Evolutionary conservation across 1,284 basidiomycete genomes (phyloP).

Genomic region (Rhodotorula sp.): DNA sequence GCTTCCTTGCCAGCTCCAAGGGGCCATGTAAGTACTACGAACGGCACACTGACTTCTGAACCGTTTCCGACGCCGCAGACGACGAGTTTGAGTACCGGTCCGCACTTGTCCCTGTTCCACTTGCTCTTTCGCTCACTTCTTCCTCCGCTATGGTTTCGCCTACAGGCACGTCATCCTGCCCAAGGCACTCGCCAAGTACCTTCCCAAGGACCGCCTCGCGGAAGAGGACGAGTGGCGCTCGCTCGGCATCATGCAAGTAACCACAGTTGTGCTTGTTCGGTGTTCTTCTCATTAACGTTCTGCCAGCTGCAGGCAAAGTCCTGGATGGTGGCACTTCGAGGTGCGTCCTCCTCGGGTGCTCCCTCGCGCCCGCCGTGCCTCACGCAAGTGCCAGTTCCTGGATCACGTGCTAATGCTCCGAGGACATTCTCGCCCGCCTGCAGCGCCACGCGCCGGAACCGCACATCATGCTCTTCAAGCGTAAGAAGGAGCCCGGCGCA

Average conservation of each 20-base stretch:
- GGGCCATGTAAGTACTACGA: too few species aligned
- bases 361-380: background rate
- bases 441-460: conserved; percentile 40
- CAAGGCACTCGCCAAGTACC: conserved; percentile 45
- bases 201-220: conserved; percentile 39
- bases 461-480: conserved; percentile 45
- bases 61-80: background rate
- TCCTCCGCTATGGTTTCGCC: too few species aligned
- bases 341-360: conserved; percentile 11
- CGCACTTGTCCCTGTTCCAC: background rate
- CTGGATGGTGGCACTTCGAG: conserved; percentile 37
- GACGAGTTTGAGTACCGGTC: conserved; percentile 38
- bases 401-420: background rate
- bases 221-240: conserved; percentile 42
- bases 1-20: too few species aligned
- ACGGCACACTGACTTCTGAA: background rate
- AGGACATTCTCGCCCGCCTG: background rate
- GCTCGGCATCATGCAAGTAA: too few species aligned
- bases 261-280: too few species aligned
- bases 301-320: conserved; percentile 41
- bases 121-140: too few species aligned
- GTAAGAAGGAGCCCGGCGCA: conserved; percentile 33
- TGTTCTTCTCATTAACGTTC: too few species aligned
- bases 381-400: too few species aligned
- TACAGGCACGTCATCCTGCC: conserved; percentile 45